Evolutionary conservation across 306 rosid genomes (phyloP).

Genomic region (Erythrophleum fordii): DNA sequence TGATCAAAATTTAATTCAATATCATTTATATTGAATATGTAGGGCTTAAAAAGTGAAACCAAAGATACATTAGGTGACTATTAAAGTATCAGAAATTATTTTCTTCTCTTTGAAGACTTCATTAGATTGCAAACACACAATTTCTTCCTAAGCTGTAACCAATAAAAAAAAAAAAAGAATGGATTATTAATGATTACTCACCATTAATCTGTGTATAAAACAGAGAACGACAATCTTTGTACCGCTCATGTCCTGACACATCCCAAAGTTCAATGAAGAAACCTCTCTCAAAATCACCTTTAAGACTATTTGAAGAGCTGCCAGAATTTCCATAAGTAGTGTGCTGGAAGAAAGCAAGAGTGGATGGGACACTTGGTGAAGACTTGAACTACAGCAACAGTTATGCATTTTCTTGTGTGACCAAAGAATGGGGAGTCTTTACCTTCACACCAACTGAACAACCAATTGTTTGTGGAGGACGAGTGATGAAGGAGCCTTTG

Average conservation of each 20-base stretch:
- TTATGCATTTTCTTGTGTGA: constrained; percentile 12
- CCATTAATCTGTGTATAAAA: constrained; percentile 80
- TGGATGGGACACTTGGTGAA: constrained; percentile 5
- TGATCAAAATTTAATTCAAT: not conserved
- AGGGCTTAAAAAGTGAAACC: not conserved
- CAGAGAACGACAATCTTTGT: constrained; percentile 71
- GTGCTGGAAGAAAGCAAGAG: constrained; percentile 49
- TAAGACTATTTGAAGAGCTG: constrained; percentile 71
- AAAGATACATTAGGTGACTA: not conserved
- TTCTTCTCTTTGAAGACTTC: not conserved
- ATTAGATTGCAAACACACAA: constrained; percentile 13
- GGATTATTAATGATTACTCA: constrained; percentile 28
- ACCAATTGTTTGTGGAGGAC: constrained; percentile 71
- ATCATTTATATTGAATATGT: not conserved
- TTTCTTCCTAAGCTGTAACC: not conserved
- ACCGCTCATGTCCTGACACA: constrained; percentile 78
- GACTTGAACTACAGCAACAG: constrained; percentile 18
- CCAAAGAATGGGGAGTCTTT: constrained; percentile 10
- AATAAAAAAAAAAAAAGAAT: not conserved
- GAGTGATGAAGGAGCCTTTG: constrained; percentile 59
- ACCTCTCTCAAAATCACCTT: constrained; percentile 73
- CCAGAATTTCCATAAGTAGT: constrained; percentile 60
- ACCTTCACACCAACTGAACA: constrained; percentile 81
- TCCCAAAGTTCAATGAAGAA: constrained; percentile 85
- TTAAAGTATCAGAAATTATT: not conserved